Evolutionary conservation across 208 protist species (phyloP).

Genomic region (Tritrichomonas foetus): DNA sequence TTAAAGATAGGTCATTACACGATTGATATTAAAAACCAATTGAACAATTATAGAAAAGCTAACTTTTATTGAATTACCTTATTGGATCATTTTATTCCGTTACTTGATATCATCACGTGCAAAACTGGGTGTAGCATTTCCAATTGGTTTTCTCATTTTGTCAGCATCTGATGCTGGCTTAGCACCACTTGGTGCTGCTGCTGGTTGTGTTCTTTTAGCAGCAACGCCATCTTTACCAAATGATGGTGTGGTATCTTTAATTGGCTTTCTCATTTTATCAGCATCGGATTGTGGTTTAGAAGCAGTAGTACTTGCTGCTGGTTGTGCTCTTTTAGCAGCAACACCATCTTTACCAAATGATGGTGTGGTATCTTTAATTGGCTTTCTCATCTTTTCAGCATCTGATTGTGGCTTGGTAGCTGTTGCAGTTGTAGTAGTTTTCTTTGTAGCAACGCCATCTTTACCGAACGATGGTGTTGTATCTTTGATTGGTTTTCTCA

Average conservation of each 20-base stretch:
- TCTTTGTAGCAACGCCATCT: background rate
- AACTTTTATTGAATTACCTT: background rate
- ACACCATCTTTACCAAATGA: background rate
- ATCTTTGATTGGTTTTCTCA: constrained; percentile 33
- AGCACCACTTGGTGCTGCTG: background rate
- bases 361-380: constrained; percentile 34
- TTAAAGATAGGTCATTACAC: no score
- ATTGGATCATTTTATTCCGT: no score
- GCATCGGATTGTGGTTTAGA: background rate
- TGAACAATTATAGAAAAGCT: no score
- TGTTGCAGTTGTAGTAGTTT: background rate
- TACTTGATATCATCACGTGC: background rate
- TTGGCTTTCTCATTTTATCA: constrained; percentile 12
- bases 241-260: background rate
- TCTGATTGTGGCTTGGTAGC: background rate
- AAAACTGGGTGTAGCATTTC: background rate
- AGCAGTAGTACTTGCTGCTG: background rate
- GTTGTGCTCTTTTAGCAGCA: background rate
- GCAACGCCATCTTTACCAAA: background rate
- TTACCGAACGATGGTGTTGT: background rate
- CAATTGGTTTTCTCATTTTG: constrained; percentile 5
- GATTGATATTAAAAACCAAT: no score
- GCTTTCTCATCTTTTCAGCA: constrained; percentile 2
- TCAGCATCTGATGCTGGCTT: background rate
- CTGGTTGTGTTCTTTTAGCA: background rate